Percentiles rank a stretch among this genome's conserved stretches.
Evolutionary conservation across 2,329 filamentous ascomycete species (phyloP).

Genomic region (Didymosphaeria variabile): DNA sequence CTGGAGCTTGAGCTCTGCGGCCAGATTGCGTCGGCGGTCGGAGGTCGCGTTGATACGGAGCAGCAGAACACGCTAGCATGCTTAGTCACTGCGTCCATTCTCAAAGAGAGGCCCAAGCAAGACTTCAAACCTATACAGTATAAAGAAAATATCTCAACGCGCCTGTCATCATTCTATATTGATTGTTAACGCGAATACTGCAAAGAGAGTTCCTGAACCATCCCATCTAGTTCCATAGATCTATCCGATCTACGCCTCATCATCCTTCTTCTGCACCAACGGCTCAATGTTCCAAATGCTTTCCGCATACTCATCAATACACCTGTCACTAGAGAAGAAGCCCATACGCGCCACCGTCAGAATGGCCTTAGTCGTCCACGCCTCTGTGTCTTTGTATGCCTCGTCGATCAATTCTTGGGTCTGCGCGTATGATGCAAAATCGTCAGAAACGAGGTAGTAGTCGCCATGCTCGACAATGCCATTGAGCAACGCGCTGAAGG

Average conservation of each 20-base stretch:
- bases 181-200: neutral
- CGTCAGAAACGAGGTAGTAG: conserved; percentile 97
- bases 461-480: conserved; percentile 93
- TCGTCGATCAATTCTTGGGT: conserved; percentile 92
- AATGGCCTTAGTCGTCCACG: conserved; percentile 92
- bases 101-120: neutral
- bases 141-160: neutral
- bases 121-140: no score
- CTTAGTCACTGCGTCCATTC: conserved; percentile 6
- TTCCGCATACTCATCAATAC: conserved; percentile 97
- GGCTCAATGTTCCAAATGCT: conserved; percentile 97
- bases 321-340: conserved; percentile 94
- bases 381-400: conserved; percentile 89
- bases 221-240: neutral
- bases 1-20: conserved; percentile 37
- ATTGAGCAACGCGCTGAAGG: conserved; percentile 84
- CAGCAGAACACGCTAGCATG: conserved; percentile 10
- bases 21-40: conserved; percentile 47
- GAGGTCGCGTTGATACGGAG: conserved; percentile 36
- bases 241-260: conserved; percentile 12
- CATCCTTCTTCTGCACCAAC: conserved; percentile 58
- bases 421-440: conserved; percentile 94
- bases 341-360: conserved; percentile 91
- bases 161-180: neutral
- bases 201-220: neutral